These are phyloP conservation scores for Cryoendolithus antarcticus DNA, from an alignment of 2,329 filamentous ascomycete species.

Conservation along the genomic window DNA sequence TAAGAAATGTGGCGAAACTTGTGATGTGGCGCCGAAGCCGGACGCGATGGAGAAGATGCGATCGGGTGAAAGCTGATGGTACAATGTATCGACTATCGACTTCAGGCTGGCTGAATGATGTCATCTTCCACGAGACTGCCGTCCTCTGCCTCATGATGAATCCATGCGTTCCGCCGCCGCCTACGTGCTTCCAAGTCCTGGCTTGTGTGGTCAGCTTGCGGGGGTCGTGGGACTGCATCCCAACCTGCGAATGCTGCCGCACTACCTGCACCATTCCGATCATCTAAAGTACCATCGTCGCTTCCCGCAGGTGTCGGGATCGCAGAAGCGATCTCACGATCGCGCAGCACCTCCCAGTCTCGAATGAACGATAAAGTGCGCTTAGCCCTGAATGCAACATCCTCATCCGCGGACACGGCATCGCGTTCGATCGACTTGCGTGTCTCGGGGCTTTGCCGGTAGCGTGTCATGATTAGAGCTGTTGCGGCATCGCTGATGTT, in stretches of 20 bases:
- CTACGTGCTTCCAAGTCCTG: not conserved
- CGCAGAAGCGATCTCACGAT: constrained; percentile 24
- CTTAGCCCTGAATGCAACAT: not conserved
- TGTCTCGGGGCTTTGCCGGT: not conserved
- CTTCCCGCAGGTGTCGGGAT: constrained; percentile 57
- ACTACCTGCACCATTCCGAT: not conserved
- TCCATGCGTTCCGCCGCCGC: not conserved
- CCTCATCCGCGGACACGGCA: not conserved
- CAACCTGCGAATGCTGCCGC: not conserved
- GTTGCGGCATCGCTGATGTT: constrained; percentile 30
- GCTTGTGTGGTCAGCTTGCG: not conserved
- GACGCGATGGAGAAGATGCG: constrained; percentile 25
- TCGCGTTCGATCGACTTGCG: not conserved
- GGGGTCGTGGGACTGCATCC: not conserved
- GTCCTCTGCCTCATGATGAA: too few relatives aligned
- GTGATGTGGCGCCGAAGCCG: constrained; percentile 51
- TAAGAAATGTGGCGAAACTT: constrained; percentile 60
- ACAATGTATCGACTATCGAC: not conserved
- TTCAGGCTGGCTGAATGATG: not conserved
- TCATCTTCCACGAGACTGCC: not conserved
- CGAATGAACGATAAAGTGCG: constrained; percentile 1
- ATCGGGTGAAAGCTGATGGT: constrained; percentile 3
- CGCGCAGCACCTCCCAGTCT: constrained; percentile 41
- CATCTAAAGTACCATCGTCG: constrained; percentile 60
- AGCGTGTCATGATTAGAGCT: constrained; percentile 16